Conservation (phyloP, 106 monocot species). For the Acanthochlamys bracteata region DNA sequence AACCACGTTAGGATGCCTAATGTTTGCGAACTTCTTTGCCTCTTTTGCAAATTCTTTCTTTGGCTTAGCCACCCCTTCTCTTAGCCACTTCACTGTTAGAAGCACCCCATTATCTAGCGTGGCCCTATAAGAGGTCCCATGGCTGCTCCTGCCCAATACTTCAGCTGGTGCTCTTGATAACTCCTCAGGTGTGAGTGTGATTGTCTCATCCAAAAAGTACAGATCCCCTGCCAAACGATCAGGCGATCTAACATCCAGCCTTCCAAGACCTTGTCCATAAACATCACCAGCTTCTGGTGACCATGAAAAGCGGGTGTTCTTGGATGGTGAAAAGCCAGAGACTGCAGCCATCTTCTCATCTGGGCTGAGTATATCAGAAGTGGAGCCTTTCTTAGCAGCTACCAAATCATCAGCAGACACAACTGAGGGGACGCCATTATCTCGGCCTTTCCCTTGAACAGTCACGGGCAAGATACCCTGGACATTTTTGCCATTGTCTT, state of each 20-base stretch:
- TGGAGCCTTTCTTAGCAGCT: conserved; percentile 42
- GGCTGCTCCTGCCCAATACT: conserved; percentile 90
- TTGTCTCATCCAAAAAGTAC: conserved; percentile 87
- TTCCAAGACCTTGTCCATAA: conserved; percentile 38
- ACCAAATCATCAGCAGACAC: conserved; percentile 68
- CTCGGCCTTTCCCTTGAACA: conserved; percentile 21
- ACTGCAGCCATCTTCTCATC: conserved; percentile 48
- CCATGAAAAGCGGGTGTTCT: conserved; percentile 72
- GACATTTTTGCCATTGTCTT: conserved; percentile 37
- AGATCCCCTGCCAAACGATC: conserved; percentile 81
- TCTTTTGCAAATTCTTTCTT: conserved; percentile 94
- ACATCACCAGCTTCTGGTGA: conserved; percentile 70
- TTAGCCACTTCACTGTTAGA: conserved; percentile 89
- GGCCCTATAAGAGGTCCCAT: conserved; percentile 89
- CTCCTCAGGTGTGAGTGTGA: conserved; percentile 81
- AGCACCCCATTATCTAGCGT: conserved; percentile 88
- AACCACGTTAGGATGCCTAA: conserved; percentile 93
- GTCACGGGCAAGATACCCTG: conserved; percentile 20
- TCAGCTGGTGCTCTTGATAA: conserved; percentile 89
- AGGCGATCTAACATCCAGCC: conserved; percentile 66
- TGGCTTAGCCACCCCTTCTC: conserved; percentile 88
- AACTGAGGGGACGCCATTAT: conserved; percentile 29
- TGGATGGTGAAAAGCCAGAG: conserved; percentile 64
- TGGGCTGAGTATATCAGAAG: conserved; percentile 41
- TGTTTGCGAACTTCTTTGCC: conserved; percentile 91